Percentiles rank a stretch among this genome's conserved stretches.
phyloP scores from a whole-genome alignment of 352 stramenopile species.

The Phytopythium litorale region DNA sequence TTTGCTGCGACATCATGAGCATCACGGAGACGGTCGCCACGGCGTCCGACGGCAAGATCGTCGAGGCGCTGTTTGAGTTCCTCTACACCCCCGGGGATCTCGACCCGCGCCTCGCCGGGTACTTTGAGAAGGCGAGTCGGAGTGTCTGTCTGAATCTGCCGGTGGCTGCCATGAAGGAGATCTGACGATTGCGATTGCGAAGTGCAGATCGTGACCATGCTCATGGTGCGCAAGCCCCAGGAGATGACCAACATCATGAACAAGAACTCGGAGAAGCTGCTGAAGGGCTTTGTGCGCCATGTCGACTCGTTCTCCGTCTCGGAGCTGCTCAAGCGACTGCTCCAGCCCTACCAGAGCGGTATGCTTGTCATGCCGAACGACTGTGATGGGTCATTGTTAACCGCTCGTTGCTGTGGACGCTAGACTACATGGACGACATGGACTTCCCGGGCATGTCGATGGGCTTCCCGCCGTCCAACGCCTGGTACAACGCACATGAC shows the following conservation, averaged over 20 bases:
- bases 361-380: neutral
- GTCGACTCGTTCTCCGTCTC: conserved; percentile 74
- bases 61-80: conserved; percentile 92
- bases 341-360: conserved; percentile 80
- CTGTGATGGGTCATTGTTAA: neutral
- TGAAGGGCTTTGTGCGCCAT: conserved; percentile 64
- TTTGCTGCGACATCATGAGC: conserved; percentile 95
- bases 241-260: conserved; percentile 84
- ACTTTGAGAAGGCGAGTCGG: conserved; percentile 92
- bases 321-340: conserved; percentile 77
- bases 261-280: conserved; percentile 71
- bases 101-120: conserved; percentile 93
- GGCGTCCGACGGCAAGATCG: conserved; percentile 48
- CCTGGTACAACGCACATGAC: conserved; percentile 66
- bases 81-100: conserved; percentile 79
- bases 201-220: conserved; percentile 69
- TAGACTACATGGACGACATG: conserved; percentile 87
- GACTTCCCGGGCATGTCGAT: conserved; percentile 82
- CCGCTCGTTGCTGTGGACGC: neutral
- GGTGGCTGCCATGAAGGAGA: neutral
- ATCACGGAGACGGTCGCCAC: conserved; percentile 91
- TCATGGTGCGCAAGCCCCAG: conserved; percentile 86
- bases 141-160: neutral
- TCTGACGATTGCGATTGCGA: neutral
- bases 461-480: conserved; percentile 64